These are phyloP conservation scores for Wickerhamomyces bisporus DNA, from an alignment of 805 yeast genomes.

Conservation along the genomic window DNA sequence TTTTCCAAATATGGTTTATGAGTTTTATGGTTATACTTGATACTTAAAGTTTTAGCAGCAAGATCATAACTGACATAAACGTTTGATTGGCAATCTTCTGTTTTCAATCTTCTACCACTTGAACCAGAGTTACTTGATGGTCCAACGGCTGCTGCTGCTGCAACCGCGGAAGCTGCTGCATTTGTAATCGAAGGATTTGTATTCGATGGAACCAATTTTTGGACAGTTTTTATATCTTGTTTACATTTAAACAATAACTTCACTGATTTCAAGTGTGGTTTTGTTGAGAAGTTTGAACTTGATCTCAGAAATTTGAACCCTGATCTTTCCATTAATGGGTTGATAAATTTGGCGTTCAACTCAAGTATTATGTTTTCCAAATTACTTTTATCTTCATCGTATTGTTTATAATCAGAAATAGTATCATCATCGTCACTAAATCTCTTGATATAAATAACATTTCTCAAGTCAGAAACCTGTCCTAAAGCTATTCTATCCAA, in stretches of 20 bases:
- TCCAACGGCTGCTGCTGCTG: conserved; percentile 4
- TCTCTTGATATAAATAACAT: conserved; percentile 19
- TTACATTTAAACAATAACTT: conserved; percentile 22
- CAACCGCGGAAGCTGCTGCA: not conserved
- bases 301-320: conserved; percentile 22
- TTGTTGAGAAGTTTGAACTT: conserved; percentile 16
- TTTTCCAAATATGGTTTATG: conserved; percentile 19
- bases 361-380: conserved; percentile 11
- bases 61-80: conserved; percentile 22
- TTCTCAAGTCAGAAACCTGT: conserved; percentile 13
- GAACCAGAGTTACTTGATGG: not conserved
- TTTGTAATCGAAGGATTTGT: not conserved
- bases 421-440: conserved; percentile 8
- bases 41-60: conserved; percentile 14
- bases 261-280: conserved; percentile 21
- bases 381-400: conserved; percentile 11
- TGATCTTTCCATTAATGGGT: conserved; percentile 15
- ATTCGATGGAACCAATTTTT: conserved; percentile 5
- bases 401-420: conserved; percentile 14
- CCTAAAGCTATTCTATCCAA: conserved; percentile 15
- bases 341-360: conserved; percentile 13
- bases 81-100: conserved; percentile 21
- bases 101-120: conserved; percentile 15
- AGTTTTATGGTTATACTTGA: conserved; percentile 19
- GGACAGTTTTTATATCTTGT: conserved; percentile 22